These are phyloP conservation scores for Allium fistulosum DNA, from an alignment of 106 monocot genomes.

Conservation along the genomic window DNA sequence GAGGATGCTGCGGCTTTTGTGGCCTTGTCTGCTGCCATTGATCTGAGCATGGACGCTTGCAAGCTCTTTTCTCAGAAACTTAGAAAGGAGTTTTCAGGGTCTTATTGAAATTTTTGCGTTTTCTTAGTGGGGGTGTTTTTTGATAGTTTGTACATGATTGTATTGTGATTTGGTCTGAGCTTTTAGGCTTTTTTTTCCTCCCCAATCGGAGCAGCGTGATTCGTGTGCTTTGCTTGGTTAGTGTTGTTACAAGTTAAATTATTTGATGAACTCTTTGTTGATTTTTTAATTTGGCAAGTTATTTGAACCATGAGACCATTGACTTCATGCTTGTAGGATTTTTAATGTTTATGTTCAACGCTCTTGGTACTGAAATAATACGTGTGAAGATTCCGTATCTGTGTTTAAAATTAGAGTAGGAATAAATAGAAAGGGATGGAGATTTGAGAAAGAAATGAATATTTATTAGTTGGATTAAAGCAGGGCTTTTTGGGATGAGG, in stretches of 20 bases:
- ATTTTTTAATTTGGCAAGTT: not conserved
- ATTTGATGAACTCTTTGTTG: not conserved
- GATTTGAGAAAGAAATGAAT: not conserved
- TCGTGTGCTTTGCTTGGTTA: too few relatives aligned
- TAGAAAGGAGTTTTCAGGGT: conserved; percentile 50
- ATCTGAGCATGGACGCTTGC: conserved; percentile 97
- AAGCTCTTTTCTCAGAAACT: conserved; percentile 71
- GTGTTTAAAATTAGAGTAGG: not conserved
- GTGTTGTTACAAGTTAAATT: not conserved
- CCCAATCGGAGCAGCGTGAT: not conserved
- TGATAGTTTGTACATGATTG: not conserved
- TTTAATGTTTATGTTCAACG: too few relatives aligned
- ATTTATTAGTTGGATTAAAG: not conserved
- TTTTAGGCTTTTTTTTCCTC: not conserved
- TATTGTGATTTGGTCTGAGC: not conserved
- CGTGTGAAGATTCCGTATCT: not conserved
- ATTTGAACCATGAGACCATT: not conserved
- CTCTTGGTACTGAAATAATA: not conserved
- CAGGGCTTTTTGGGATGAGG: not conserved
- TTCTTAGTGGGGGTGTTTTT: not conserved
- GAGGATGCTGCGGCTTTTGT: conserved; percentile 97
- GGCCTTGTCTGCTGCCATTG: conserved; percentile 80
- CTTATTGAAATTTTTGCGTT: not conserved
- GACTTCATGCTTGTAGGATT: too few relatives aligned
- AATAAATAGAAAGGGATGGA: not conserved